Evolutionary conservation across 352 stramenopile genomes (phyloP).

Genomic region (Plasmopara halstedii): DNA sequence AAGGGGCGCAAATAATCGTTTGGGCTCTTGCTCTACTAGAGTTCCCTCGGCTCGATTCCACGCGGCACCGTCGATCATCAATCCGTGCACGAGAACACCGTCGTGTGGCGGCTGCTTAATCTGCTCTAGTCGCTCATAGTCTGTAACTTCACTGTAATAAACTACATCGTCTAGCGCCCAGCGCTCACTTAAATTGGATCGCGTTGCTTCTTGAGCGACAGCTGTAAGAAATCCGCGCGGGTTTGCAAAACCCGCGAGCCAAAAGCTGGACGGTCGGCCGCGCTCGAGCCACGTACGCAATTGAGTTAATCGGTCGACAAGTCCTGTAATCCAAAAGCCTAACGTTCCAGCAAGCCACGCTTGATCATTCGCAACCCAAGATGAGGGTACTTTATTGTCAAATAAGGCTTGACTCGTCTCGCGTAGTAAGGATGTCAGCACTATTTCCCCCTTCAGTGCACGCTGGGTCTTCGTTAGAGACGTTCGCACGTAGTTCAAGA

Average conservation of each 20-base stretch:
- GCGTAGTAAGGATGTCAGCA: constrained; percentile 41
- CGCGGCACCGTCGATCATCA: constrained; percentile 62
- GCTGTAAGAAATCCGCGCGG: constrained; percentile 73
- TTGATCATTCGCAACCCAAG: constrained; percentile 60
- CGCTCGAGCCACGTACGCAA: constrained; percentile 56
- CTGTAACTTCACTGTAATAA: constrained; percentile 75
- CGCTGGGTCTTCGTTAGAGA: constrained; percentile 49
- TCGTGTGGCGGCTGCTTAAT: constrained; percentile 68
- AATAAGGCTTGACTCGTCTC: constrained; percentile 60
- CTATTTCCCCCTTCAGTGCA: constrained; percentile 53
- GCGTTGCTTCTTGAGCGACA: constrained; percentile 65
- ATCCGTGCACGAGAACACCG: constrained; percentile 65
- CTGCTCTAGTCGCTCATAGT: constrained; percentile 71
- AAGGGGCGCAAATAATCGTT: constrained; percentile 60
- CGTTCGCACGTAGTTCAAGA: constrained; percentile 42
- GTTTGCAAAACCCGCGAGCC: constrained; percentile 69
- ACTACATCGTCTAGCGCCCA: constrained; percentile 77
- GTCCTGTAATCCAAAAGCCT: constrained; percentile 57
- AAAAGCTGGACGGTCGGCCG: constrained; percentile 59
- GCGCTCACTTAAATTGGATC: constrained; percentile 56
- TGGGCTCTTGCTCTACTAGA: constrained; percentile 72
- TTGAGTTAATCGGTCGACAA: constrained; percentile 52
- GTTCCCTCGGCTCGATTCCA: constrained; percentile 68
- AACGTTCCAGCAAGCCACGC: constrained; percentile 62
- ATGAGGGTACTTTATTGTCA: constrained; percentile 53